Evolutionary conservation across 441 rosid genomes (phyloP), one percentile per base, ranked within the genome.

Genomic region (Arabidopsis lyrata): DNA sequence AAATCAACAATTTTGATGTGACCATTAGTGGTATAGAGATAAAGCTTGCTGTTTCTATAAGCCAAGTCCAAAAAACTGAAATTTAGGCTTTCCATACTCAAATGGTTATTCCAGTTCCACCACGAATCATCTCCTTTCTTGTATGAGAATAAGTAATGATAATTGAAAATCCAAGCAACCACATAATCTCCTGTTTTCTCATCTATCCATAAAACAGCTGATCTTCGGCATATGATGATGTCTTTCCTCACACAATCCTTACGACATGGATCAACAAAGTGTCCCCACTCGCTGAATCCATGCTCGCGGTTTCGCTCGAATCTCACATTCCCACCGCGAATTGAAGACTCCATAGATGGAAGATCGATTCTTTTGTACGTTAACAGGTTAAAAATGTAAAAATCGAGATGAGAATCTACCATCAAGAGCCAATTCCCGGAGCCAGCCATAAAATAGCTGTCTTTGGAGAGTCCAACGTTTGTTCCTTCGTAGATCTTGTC

Each of bases 1-100:
- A 60, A n/a, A 44, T 62, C 39, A 5, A 44, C 10, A 62, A 44
- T 62, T 24, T 44, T 29, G 39, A 44, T 62, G 5, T n/a, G n/a
- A 11, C 38, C 0, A 9, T 36, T 10, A 14, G 5, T 12, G 38
- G 16, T 38, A 38, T 38, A 59, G 0, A 59, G 63, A 59, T 42
- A 62, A 27, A 62, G 39, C 67, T 44, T 62, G 11, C 10, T 36
- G 3, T 36, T 36, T 10, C 9, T 36, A 36, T 36, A 36, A 36
- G 39, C 39, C 39, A 36, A 36, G 2, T 36, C 39, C 10, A 36
- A 9, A 36, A 8, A 36, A 36, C 11, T 3, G 3, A 8, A 8
- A 36, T 36, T 8, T 36, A 10, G 9, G 27, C 39, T 24, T 24
- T 24, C 27, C 27, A 24, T 24, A 24, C 3, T 24, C 27, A 24